phyloP scores from a whole-genome alignment of 768 basidiomycete genomes.

The Suillus fuscotomentosus region DNA sequence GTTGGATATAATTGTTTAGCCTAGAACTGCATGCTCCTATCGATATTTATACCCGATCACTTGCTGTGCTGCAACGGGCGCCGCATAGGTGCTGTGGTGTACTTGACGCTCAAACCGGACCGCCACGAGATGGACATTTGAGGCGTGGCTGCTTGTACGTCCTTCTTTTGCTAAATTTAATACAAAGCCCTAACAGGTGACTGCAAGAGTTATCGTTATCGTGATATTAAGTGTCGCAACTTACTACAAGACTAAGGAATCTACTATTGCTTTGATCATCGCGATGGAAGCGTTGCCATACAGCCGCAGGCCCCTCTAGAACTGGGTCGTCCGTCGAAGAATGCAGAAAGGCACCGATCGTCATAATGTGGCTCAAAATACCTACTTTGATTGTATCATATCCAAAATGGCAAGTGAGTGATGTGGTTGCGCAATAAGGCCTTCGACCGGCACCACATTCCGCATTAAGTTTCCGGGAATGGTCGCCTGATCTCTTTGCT shows the following conservation, averaged over 20 bases:
- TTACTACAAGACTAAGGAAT: not conserved
- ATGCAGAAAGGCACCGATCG: not conserved
- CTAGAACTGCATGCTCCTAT: not conserved
- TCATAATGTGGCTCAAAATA: not conserved
- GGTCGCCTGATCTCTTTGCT: not conserved
- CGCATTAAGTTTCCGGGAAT: not conserved
- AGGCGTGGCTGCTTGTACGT: not conserved
- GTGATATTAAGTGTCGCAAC: not conserved
- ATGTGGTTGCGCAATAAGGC: conserved; percentile 20
- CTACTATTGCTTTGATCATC: not conserved
- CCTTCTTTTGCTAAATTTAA: not conserved
- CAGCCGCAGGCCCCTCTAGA: not conserved
- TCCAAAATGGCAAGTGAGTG: conserved; percentile 12
- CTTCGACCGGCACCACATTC: conserved; percentile 10
- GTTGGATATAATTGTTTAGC: not conserved
- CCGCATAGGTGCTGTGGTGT: not conserved
- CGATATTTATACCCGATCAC: not conserved
- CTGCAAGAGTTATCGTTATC: not conserved
- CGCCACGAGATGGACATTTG: not conserved
- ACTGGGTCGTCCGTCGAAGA: not conserved
- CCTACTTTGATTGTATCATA: not conserved
- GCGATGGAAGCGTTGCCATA: not conserved
- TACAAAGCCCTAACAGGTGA: not conserved
- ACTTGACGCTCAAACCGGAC: not conserved
- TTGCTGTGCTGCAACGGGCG: not conserved